phyloP scores from a whole-genome alignment of 1,139 yeast species.

The Lodderomyces elongisporus region DNA sequence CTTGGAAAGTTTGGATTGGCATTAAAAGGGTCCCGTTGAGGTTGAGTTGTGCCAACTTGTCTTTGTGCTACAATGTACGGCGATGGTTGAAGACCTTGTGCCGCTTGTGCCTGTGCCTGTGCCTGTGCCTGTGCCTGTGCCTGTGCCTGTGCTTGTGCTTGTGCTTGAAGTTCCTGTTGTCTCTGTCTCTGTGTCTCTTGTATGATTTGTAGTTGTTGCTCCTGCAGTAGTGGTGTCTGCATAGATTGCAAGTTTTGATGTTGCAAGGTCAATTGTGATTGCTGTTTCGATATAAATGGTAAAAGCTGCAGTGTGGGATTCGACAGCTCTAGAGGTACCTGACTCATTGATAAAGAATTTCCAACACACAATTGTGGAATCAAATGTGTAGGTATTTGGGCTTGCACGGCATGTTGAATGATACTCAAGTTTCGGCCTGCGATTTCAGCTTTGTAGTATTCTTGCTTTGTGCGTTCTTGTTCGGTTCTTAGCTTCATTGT shows the following conservation, averaged over 20 bases:
- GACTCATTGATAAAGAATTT: slow-evolving; percentile 1
- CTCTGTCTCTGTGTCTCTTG: slow-evolving; percentile 1
- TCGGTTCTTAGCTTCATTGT: slow-evolving; percentile 64
- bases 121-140: no score
- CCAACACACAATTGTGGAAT: slow-evolving; percentile 61
- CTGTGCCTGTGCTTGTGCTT: no score
- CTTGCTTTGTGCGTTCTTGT: slow-evolving; percentile 83
- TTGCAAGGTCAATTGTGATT: slow-evolving; percentile 8
- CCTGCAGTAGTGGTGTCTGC: slow-evolving; percentile 4
- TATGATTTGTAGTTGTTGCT: slow-evolving; percentile 6
- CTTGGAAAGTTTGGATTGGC: slow-evolving; percentile 33
- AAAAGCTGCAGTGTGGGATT: no score
- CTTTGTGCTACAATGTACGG: not conserved
- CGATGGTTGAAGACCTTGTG: not conserved
- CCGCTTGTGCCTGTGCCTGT: not conserved
- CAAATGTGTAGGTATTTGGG: slow-evolving; percentile 61
- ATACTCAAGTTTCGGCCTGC: slow-evolving; percentile 58
- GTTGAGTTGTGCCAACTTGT: not conserved
- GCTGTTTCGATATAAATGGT: not conserved
- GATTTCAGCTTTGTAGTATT: slow-evolving; percentile 63
- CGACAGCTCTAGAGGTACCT: no score
- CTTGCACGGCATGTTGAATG: slow-evolving; percentile 54
- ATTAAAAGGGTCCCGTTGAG: slow-evolving; percentile 15
- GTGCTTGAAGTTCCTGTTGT: slow-evolving; percentile 7
- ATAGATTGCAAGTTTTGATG: no score